Base-by-base conservation (phyloP, 306 rosid species). In the Citrullus colocynthis region DNA sequence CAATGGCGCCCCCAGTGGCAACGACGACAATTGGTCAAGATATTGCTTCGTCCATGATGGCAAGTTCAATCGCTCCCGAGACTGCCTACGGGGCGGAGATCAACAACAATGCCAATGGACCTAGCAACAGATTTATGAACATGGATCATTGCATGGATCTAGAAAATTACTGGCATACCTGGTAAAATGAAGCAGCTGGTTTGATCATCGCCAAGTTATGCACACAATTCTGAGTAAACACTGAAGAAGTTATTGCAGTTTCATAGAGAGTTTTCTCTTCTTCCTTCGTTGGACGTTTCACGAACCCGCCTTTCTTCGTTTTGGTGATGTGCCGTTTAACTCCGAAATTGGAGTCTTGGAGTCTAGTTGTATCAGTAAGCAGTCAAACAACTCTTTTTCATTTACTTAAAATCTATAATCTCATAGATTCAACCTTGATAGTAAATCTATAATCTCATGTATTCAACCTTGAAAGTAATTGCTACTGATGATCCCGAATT, bases 121-220 rank as follows among this genome's bases (percentile, higher is more conserved):
- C 80, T 9, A 45, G 83, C 39, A 89, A 83, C 80, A 85, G 96
- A 77, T 90, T 65, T 57, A 67, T 88, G 87, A 86, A 87, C 78
- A 81, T 93, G 89, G 97, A 89, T 6, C 87, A 85, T 34, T 93
- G 96, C 87, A 80, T 89, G 89, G 96, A 90, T 82, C 87, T 93
- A 9, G 96, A 93, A 18, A 85, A 71, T 84, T 93, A 90, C 88
- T 93, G 97, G 97, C 87, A 86, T 62, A 20, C 85, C 78, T 90
- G 87, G 83, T 90, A 85, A 86, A 72, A 18, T 54, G 21, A 54
- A 54, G 58, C 58, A 54, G 58, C 58, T 51, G 14, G 30, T 32
- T 58, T 59, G 37, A 21, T 61, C 67, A 3, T 16, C 10, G 20
- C 37, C 60, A 51, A 73, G 4, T 30, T 73, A 49, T 34, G 42